Evolutionary conservation across 2,329 filamentous ascomycete species (phyloP).

Genomic region (Paraconiothyrium brasiliense): DNA sequence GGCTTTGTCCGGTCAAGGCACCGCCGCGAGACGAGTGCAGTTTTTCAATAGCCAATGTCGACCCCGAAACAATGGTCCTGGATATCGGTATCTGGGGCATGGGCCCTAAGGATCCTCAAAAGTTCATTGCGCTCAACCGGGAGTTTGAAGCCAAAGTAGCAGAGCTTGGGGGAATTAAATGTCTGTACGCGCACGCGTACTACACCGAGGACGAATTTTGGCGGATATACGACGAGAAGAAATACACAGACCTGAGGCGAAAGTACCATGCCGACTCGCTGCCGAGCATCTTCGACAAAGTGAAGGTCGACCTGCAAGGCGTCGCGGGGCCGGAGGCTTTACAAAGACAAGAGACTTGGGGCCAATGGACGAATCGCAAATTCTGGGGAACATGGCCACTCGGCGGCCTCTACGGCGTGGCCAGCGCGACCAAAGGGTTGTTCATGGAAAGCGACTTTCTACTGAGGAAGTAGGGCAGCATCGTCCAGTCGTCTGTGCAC

Average conservation of each 20-base stretch:
- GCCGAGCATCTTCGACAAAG: constrained; percentile 76
- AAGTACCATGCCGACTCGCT: constrained; percentile 72
- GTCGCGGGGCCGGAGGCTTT: constrained; percentile 29
- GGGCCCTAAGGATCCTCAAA: constrained; percentile 64
- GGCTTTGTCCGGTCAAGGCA: constrained; percentile 64
- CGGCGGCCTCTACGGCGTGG: constrained; percentile 52
- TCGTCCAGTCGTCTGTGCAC: constrained; percentile 5
- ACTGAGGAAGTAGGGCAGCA: constrained; percentile 33
- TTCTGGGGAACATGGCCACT: constrained; percentile 51
- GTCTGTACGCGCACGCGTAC: constrained; percentile 87
- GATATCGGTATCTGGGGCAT: constrained; percentile 79
- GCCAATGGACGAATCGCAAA: constrained; percentile 32
- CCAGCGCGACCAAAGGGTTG: constrained; percentile 46
- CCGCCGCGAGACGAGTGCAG: constrained; percentile 33
- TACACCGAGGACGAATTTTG: constrained; percentile 78
- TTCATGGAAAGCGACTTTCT: constrained; percentile 45
- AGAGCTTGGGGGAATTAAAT: constrained; percentile 81
- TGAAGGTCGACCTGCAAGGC: constrained; percentile 56
- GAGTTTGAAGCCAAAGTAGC: constrained; percentile 75
- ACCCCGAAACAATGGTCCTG: constrained; percentile 40
- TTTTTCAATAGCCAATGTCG: constrained; percentile 43
- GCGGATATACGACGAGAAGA: constrained; percentile 67
- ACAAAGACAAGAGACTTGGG: constrained; percentile 34
- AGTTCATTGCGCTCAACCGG: constrained; percentile 75
- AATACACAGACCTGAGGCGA: constrained; percentile 69